phyloP scores from a whole-genome alignment of 768 basidiomycete species.

The Naganishia vaughanmartiniae region DNA sequence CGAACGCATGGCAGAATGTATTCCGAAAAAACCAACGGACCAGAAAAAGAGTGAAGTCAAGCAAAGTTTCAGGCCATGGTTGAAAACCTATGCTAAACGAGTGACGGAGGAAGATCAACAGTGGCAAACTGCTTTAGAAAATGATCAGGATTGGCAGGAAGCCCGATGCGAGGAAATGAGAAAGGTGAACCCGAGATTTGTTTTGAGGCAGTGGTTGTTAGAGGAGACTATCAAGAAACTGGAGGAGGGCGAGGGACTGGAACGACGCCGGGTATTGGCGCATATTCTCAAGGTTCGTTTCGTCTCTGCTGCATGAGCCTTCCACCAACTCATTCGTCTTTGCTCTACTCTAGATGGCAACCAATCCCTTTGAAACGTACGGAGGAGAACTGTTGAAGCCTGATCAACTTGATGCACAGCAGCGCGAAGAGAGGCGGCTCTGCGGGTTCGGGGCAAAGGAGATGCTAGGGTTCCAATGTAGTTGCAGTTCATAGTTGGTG shows the following conservation, averaged over 20 bases:
- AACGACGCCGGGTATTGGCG: constrained; percentile 66
- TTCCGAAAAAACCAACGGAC: constrained; percentile 21
- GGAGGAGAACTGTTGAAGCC: constrained; percentile 67
- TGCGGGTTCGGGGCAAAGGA: constrained; percentile 73
- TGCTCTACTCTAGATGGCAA: constrained; percentile 67
- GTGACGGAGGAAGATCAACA: constrained; percentile 60
- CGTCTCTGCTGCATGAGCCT: no score
- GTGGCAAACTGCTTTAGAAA: constrained; percentile 45
- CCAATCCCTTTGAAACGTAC: constrained; percentile 79
- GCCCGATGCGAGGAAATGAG: constrained; percentile 52
- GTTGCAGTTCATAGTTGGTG: constrained; percentile 56
- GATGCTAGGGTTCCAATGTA: constrained; percentile 88
- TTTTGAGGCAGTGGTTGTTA: constrained; percentile 90
- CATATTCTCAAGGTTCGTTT: constrained; percentile 75
- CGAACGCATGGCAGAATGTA: constrained; percentile 31
- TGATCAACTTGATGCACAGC: constrained; percentile 60
- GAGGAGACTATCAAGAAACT: constrained; percentile 83
- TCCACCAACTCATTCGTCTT: neutral
- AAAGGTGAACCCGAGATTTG: constrained; percentile 79
- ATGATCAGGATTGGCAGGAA: constrained; percentile 34
- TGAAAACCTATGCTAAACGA: constrained; percentile 59
- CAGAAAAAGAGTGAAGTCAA: constrained; percentile 29
- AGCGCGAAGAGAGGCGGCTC: constrained; percentile 65
- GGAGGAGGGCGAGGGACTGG: constrained; percentile 53
- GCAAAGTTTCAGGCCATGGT: constrained; percentile 57